Base-by-base conservation (phyloP, 495 filamentous ascomycete species). In the Aspergillus sclerotioniger region DNA sequence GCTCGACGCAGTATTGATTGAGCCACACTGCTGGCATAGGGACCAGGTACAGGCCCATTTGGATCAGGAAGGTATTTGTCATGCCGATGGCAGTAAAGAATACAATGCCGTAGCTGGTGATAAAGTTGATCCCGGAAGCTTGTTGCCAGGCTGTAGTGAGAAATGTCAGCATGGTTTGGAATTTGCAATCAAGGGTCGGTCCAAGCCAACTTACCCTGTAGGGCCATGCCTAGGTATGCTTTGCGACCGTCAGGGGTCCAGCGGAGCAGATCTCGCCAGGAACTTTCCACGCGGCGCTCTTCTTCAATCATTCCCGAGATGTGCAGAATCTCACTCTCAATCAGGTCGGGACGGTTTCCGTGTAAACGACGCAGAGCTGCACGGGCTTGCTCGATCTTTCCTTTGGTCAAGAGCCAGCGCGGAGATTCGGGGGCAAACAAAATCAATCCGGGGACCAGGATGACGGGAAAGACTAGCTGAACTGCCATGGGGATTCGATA, bases 71-170 rank as follows among this genome's bases (percentile, higher is more conserved):
- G 0, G 20, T 9, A 29, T 49, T 49, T 1, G 20, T 49, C 13
- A 49, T 49, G 9, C 46, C 46, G 10, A 49, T 49, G 21, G 46
- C 46, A 19, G 46, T 28, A 9, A 49, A 49, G 46, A 49, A 49
- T 8, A 49, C 46, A 21, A 49, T 49, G 13, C 46, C 46, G 46
- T 49, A 49, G 21, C 46, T 49, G 46, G 46, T 49, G 46, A 49
- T 49, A 9, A 49, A 49, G 8, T 49, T 49, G 21, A 49, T 49
- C 3, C 46, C 46, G 13, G 46, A 49, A 7, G 46, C 46, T 10
- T 49, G 46, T 29, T 49, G 46, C 19, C 17, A 49, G 1, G 46
- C 46, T 49, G 31, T 3, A 13, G 20, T 28, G 19, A 2, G 31
- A 1, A 49, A n/a, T 6, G 13, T 41, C 4, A 41, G 37, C 37